These are phyloP conservation scores for Pseudomonodictys pantanalensis DNA, from an alignment of 495 filamentous ascomycete genomes.

Conservation along the genomic window DNA sequence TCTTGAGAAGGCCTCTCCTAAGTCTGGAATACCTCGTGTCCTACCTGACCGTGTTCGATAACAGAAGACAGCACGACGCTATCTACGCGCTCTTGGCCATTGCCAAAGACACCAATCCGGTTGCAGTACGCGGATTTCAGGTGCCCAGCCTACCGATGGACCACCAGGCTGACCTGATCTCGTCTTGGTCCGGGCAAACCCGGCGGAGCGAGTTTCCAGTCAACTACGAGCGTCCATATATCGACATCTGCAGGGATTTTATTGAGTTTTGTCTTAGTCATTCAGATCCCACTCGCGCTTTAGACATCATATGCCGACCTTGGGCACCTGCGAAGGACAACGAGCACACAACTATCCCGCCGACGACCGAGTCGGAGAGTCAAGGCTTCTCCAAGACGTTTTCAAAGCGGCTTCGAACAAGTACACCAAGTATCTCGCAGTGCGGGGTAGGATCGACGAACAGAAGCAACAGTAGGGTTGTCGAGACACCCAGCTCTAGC, in stretches of 20 bases:
- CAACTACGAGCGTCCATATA: conserved; percentile 39
- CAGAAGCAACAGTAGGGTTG: no score
- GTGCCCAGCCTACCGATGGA: no score
- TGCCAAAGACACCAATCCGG: conserved; percentile 23
- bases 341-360: background rate
- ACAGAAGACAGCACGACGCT: conserved; percentile 10
- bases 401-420: no score
- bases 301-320: conserved; percentile 34
- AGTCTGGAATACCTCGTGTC: conserved; percentile 32
- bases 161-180: no score
- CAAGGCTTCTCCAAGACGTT: no score
- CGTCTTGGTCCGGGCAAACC: no score
- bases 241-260: conserved; percentile 38
- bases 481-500: no score
- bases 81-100: conserved; percentile 30
- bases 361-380: no score
- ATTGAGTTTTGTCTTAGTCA: conserved; percentile 36
- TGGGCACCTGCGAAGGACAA: conserved; percentile 26
- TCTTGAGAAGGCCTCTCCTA: conserved; percentile 10
- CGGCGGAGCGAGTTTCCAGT: no score
- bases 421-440: no score
- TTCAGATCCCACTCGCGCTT: conserved; percentile 13
- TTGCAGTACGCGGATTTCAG: background rate
- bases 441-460: no score
- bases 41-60: conserved; percentile 21